phyloP scores from a whole-genome alignment of 108 stramenopile species.

The Cyclotella baltica region DNA sequence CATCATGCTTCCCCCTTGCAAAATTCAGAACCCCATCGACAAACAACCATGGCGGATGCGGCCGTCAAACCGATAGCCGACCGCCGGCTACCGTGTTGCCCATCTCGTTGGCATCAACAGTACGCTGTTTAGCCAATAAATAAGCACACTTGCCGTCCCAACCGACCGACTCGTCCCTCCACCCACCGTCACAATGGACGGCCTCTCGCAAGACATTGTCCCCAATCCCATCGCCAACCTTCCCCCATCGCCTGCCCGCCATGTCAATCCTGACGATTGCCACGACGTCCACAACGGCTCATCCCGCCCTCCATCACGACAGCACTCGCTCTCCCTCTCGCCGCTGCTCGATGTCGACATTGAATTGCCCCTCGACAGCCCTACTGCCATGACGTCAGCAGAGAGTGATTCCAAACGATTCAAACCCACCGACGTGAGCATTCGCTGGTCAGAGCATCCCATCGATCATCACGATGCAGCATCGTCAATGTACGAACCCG shows the following conservation, averaged over 20 bases:
- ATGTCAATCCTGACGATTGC: too few relatives aligned
- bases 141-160: too few relatives aligned
- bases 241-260: background rate
- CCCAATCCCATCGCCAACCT: slow-evolving; percentile 12
- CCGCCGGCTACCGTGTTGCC: too few relatives aligned
- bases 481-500: background rate
- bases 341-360: background rate
- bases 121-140: too few relatives aligned
- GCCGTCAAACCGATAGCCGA: too few relatives aligned
- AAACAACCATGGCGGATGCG: too few relatives aligned
- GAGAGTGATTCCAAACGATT: background rate
- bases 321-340: background rate
- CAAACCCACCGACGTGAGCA: background rate
- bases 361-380: background rate
- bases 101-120: too few relatives aligned
- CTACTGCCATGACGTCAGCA: background rate
- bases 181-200: background rate
- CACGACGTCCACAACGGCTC: too few relatives aligned
- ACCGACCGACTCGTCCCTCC: background rate
- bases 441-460: too few relatives aligned
- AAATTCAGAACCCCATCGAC: too few relatives aligned
- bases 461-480: too few relatives aligned
- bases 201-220: background rate
- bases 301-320: background rate
- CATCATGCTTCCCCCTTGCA: too few relatives aligned